Conservation (phyloP, 495 filamentous ascomycete genomes). For the Aspergillus affinis region DNA sequence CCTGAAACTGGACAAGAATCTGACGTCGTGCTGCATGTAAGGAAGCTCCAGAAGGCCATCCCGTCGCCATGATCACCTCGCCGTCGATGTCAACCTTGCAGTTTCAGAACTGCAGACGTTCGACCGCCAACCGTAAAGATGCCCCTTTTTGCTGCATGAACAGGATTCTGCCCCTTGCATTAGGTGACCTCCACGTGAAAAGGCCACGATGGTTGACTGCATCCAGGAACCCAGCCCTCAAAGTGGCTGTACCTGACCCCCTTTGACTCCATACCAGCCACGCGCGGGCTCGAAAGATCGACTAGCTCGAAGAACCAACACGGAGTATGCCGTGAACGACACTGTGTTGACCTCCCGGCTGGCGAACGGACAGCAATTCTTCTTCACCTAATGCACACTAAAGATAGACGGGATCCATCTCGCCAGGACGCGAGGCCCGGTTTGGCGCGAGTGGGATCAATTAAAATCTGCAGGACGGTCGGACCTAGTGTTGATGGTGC, state of each 20-base stretch:
- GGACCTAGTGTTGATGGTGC: neutral
- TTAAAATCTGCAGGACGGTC: neutral
- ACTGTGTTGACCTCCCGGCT: neutral
- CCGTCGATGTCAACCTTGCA: neutral
- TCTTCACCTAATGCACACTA: conserved; percentile 5
- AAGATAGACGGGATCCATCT: neutral
- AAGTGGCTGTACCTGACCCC: neutral
- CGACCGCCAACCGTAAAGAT: neutral
- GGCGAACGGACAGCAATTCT: neutral
- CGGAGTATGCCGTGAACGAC: neutral
- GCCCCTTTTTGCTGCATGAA: neutral
- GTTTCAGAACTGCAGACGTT: neutral
- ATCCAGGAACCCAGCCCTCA: neutral
- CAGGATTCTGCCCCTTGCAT: neutral
- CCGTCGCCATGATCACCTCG: neutral
- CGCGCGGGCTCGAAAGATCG: neutral
- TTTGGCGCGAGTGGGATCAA: neutral
- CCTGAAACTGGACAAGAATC: neutral
- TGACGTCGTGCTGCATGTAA: neutral
- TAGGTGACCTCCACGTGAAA: neutral
- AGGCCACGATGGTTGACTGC: neutral
- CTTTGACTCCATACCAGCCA: neutral
- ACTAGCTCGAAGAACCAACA: neutral
- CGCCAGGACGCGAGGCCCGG: neutral
- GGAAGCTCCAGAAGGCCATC: neutral